A percentile compares a stretch with the other conserved stretches of the same genome.
Conservation (phyloP, 179 eudicot genomes). For the Beta corolliflora region DNA sequence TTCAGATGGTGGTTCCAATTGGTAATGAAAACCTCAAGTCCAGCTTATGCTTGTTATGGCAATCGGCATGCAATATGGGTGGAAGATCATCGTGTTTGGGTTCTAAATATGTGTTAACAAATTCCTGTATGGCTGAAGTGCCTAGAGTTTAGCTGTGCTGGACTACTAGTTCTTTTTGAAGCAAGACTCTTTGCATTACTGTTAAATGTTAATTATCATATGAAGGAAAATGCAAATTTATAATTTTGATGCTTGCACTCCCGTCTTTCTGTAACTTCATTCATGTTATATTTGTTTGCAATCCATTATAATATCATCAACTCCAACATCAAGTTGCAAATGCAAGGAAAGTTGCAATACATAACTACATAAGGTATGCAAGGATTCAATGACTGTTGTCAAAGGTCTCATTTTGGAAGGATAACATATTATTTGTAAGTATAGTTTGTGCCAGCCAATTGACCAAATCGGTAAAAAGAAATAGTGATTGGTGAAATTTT, state of each 20-base stretch:
- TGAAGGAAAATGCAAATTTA: neutral
- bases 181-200: neutral
- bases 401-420: no score
- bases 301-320: no score
- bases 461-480: no score
- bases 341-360: no score
- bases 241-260: neutral
- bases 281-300: no score
- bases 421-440: no score
- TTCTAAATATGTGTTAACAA: neutral
- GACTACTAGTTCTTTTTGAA: neutral
- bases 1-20: conserved; percentile 50
- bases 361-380: no score
- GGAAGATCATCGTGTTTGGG: neutral
- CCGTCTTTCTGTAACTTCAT: no score
- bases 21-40: conserved; percentile 17
- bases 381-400: no score
- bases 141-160: neutral
- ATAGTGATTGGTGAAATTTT: no score
- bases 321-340: no score
- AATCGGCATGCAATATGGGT: neutral
- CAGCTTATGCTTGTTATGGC: neutral
- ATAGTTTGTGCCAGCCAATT: no score
- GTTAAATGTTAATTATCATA: neutral
- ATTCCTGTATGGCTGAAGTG: conserved; percentile 10